phyloP scores from a whole-genome alignment of 108 stramenopile genomes.

The Phaeodactylum tricornutum region DNA sequence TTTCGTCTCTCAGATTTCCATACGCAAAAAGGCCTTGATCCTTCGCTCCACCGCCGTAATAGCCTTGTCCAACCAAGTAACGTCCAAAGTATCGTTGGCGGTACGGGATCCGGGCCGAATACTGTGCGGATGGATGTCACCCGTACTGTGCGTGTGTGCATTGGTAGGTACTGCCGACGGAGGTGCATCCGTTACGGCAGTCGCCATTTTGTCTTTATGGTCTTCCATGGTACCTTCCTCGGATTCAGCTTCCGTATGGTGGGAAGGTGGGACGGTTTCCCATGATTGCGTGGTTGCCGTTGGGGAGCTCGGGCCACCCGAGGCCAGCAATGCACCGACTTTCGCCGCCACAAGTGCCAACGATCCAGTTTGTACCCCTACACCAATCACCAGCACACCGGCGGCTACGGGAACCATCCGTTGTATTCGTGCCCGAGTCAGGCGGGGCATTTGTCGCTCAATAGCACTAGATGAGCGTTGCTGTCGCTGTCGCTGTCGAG shows the following conservation, averaged over 20 bases:
- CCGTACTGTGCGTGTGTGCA: neutral
- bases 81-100: constrained; percentile 11
- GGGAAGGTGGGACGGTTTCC: too few species aligned
- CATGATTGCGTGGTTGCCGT: too few species aligned
- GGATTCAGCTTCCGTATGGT: too few species aligned
- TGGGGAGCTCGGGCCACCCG: too few species aligned
- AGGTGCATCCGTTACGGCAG: too few species aligned
- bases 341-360: neutral
- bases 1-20: constrained; percentile 10
- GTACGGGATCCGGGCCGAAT: constrained; percentile 14
- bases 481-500: too few species aligned
- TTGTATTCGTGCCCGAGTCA: too few species aligned
- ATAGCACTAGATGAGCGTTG: too few species aligned
- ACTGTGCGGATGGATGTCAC: constrained; percentile 14
- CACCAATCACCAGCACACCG: neutral
- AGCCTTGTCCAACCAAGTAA: constrained; percentile 21
- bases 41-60: constrained; percentile 17
- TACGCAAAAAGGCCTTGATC: constrained; percentile 17
- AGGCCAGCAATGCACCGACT: neutral
- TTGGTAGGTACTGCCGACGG: too few species aligned
- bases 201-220: too few species aligned
- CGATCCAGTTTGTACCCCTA: neutral
- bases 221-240: too few species aligned
- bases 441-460: too few species aligned
- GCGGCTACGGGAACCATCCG: neutral